A percentile compares a stretch with the other conserved stretches of the same genome.
These are phyloP conservation scores for Cadophora gregata DNA, from an alignment of 2,329 filamentous ascomycete species.

Conservation along the genomic window DNA sequence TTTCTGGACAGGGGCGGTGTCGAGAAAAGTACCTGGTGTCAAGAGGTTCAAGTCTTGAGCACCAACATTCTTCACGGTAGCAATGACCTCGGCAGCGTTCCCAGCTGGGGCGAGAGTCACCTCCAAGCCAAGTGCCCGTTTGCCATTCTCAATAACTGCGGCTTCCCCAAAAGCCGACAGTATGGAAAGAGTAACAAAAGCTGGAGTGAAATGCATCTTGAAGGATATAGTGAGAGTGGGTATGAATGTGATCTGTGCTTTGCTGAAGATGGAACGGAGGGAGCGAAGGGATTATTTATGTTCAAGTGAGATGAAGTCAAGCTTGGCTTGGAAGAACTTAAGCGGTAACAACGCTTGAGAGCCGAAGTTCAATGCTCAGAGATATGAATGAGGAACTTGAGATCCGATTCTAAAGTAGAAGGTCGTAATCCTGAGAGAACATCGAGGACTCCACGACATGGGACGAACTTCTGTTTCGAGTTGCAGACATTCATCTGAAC, in stretches of 20 bases:
- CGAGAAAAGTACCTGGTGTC: constrained; percentile 50
- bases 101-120: constrained; percentile 41
- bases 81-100: constrained; percentile 47
- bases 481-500: not conserved
- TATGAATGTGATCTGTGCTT: not conserved
- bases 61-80: constrained; percentile 50
- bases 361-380: not conserved
- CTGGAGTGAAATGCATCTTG: constrained; percentile 40
- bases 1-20: constrained; percentile 50
- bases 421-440: not conserved
- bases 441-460: not conserved
- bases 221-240: constrained; percentile 18
- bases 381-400: too few species aligned
- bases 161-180: constrained; percentile 29
- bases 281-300: not conserved
- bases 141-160: constrained; percentile 31
- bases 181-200: constrained; percentile 25
- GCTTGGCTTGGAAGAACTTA: not conserved
- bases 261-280: constrained; percentile 17
- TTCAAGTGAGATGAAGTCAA: not conserved
- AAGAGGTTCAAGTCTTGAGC: constrained; percentile 47
- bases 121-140: constrained; percentile 31
- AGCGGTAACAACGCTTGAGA: not conserved
- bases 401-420: constrained; percentile 1
- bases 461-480: not conserved